phyloP scores from a whole-genome alignment of 164 flowering plant species.

The Dillenia suffruticosa region DNA sequence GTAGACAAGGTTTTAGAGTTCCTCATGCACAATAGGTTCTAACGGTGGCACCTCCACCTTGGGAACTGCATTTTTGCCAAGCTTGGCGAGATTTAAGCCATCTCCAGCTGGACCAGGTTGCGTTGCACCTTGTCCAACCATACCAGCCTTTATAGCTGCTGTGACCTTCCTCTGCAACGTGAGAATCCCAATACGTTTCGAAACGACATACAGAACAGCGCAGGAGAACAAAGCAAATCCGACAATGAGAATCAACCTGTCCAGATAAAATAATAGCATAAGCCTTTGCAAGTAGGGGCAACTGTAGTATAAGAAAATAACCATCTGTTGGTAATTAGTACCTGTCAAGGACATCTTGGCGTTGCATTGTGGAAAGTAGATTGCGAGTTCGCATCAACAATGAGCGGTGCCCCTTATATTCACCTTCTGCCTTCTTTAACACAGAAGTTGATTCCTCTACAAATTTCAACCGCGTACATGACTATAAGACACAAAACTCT shows the following conservation, averaged over 20 bases:
- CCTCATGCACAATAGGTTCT: slow-evolving; percentile 32
- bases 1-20: slow-evolving; percentile 17
- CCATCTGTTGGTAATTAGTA: slow-evolving; percentile 9
- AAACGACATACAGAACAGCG: slow-evolving; percentile 82
- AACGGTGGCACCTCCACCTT: slow-evolving; percentile 24
- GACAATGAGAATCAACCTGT: slow-evolving; percentile 58
- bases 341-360: slow-evolving; percentile 90
- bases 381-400: slow-evolving; percentile 74
- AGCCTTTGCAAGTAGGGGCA: neutral
- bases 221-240: slow-evolving; percentile 66
- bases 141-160: slow-evolving; percentile 62
- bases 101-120: slow-evolving; percentile 27
- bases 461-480: slow-evolving; percentile 3
- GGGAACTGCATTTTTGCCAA: slow-evolving; percentile 29
- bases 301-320: neutral
- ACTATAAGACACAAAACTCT: too few species aligned
- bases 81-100: slow-evolving; percentile 26
- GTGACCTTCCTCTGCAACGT: slow-evolving; percentile 62
- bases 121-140: slow-evolving; percentile 32
- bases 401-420: slow-evolving; percentile 88
- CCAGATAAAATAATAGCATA: slow-evolving; percentile 4
- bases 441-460: slow-evolving; percentile 83
- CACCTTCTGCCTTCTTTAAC: slow-evolving; percentile 78
- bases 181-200: slow-evolving; percentile 82
- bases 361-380: slow-evolving; percentile 83